Conservation (phyloP, 2,329 filamentous ascomycete species). For the Arthrinium puccinioides region DNA sequence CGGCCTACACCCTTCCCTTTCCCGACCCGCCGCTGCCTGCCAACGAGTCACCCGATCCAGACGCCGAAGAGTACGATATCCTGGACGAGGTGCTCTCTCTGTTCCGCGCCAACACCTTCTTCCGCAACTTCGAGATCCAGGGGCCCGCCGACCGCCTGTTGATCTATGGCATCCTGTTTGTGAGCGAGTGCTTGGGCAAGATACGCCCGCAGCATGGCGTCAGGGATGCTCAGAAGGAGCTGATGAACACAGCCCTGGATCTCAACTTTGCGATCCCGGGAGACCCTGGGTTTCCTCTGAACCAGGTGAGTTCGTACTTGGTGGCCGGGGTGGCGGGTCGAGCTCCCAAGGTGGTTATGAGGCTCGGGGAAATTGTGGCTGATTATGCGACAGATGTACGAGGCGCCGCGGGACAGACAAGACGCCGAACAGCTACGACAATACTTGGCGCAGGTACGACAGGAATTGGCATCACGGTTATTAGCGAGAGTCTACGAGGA, state of each 20-base stretch:
- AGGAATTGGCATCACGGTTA: slow-evolving; percentile 79
- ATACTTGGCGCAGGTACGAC: slow-evolving; percentile 87
- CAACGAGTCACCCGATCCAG: slow-evolving; percentile 65
- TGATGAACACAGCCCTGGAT: slow-evolving; percentile 87
- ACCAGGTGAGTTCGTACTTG: slow-evolving; percentile 53
- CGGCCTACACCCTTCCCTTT: slow-evolving; percentile 73
- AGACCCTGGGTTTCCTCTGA: slow-evolving; percentile 86
- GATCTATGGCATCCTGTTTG: slow-evolving; percentile 93
- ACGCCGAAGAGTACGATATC: slow-evolving; percentile 90
- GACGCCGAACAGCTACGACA: slow-evolving; percentile 83
- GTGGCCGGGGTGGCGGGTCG: no score
- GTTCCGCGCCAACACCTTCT: slow-evolving; percentile 97
- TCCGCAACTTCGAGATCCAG: slow-evolving; percentile 99
- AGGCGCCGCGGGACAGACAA: slow-evolving; percentile 77
- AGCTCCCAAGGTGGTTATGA: background rate
- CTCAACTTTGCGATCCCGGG: slow-evolving; percentile 90
- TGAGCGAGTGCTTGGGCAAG: slow-evolving; percentile 84
- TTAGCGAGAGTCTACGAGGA: slow-evolving; percentile 83
- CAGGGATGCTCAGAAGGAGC: slow-evolving; percentile 59
- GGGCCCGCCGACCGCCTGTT: slow-evolving; percentile 88
- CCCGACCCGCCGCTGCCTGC: slow-evolving; percentile 51
- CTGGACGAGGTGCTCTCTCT: slow-evolving; percentile 88
- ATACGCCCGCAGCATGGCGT: slow-evolving; percentile 67
- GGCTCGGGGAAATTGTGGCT: background rate
- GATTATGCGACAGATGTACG: slow-evolving; percentile 62